Evolutionary conservation across 345 rosid genomes (phyloP), one percentile per base, ranked within the genome.

Genomic region (Melaleuca quinquenervia): DNA sequence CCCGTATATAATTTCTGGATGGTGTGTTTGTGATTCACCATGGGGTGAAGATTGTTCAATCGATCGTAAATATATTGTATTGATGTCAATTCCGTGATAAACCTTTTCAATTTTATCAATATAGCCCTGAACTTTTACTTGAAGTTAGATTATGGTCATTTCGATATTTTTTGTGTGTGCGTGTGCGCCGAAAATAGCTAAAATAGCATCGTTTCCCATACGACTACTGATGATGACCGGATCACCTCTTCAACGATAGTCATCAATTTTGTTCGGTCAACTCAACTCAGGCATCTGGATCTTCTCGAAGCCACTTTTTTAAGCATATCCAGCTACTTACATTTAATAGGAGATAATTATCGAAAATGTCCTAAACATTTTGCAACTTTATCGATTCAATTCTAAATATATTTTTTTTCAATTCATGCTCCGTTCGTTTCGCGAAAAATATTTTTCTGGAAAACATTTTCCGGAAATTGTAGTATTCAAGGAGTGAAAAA

Each of bases 111-210:
- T 58, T 58, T 11, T n/a, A 6, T 3, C 13, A 13, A n/a, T 12
- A 2, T 58, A 58, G 0, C 0, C 2, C 0, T 58, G 1, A n/a
- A n/a, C 0, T n/a, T 58, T n/a, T 6, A 0, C 0, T 0, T 3
- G 0, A 58, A 58, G n/a, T 58, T 58, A 0, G 0, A 58, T 5
- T 58, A 2, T 58, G 13, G 12, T 58, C 0, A n/a, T 58, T 0
- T 12, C 0, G 0, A n/a, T 6, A 6, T 58, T n/a, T 41, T 41
- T 41, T 41, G n/a, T n/a, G n/a, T n/a, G n/a, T n/a, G n/a, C n/a
- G n/a, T n/a, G n/a, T 58, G n/a, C n/a, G 9, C 0, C 2, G 0
- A 3, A n/a, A 58, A 58, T 58, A 32, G n/a, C n/a, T 58, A 1
- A 13, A 7, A 2, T 12, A 8, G 8, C 0, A n/a, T 3, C 0